phyloP scores from a whole-genome alignment of 345 rosid genomes.

The Eucalyptus tenuipes region DNA sequence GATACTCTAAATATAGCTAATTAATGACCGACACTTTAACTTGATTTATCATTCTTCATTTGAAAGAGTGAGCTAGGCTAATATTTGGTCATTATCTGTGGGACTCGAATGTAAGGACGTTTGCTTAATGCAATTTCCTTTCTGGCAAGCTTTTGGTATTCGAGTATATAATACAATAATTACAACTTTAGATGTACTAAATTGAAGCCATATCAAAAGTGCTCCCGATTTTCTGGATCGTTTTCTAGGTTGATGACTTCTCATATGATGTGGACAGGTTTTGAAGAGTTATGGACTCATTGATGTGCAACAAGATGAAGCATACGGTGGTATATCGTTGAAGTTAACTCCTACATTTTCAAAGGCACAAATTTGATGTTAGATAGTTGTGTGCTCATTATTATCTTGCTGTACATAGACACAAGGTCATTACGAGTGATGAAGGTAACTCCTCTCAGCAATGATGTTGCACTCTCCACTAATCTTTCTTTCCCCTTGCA shows the following conservation, averaged over 20 bases:
- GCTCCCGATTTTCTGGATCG: not conserved
- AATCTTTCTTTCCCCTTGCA: not conserved
- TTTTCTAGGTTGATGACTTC: not conserved
- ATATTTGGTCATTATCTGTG: not conserved
- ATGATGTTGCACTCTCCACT: not conserved
- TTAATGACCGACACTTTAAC: not conserved
- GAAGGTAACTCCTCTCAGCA: not conserved
- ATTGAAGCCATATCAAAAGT: not conserved
- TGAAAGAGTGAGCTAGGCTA: not conserved
- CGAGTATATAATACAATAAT: not conserved
- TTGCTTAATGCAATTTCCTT: not conserved
- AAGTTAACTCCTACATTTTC: conserved; percentile 31
- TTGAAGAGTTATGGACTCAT: conserved; percentile 64
- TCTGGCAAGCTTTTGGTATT: not conserved
- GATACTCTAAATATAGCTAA: not conserved
- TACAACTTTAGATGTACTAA: not conserved
- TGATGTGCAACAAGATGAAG: conserved; percentile 51
- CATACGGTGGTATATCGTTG: conserved; percentile 55
- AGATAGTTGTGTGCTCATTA: not conserved
- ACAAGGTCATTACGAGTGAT: not conserved
- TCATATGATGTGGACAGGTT: conserved; percentile 24
- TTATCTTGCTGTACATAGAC: not conserved
- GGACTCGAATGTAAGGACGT: not conserved
- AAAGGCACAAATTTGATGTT: conserved; percentile 26
- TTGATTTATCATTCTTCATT: not conserved